phyloP scores from a whole-genome alignment of 2,329 filamentous ascomycete species.

The Cladosporium sp. region DNA sequence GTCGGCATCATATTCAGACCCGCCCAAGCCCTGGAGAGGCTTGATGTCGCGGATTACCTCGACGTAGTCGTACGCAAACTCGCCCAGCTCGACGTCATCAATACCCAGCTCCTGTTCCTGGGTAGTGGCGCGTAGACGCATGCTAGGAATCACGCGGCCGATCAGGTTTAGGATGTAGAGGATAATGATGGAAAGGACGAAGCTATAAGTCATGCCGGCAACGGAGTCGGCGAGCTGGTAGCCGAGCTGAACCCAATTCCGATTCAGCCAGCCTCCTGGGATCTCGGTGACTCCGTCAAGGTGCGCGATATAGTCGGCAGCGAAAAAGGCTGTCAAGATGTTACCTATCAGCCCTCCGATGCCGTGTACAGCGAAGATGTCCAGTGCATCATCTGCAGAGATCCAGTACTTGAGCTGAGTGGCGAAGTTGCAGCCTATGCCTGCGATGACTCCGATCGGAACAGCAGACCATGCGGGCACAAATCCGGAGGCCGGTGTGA shows the following conservation, averaged over 20 bases:
- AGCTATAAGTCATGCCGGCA: slow-evolving; percentile 72
- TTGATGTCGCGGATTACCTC: slow-evolving; percentile 70
- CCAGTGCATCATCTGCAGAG: slow-evolving; percentile 75
- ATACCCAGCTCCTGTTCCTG: slow-evolving; percentile 81
- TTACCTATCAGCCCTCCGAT: slow-evolving; percentile 77
- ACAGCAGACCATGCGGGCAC: slow-evolving; percentile 83
- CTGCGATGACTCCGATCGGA: slow-evolving; percentile 72
- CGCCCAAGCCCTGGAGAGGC: slow-evolving; percentile 14
- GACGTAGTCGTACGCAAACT: slow-evolving; percentile 94
- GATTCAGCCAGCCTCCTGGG: slow-evolving; percentile 75
- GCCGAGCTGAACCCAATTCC: slow-evolving; percentile 75
- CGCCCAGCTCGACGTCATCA: slow-evolving; percentile 85
- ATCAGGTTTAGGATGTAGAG: slow-evolving; percentile 57
- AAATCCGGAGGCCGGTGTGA: slow-evolving; percentile 82
- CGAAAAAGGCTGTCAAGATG: slow-evolving; percentile 75
- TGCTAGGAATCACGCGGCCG: slow-evolving; percentile 72
- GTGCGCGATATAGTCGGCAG: slow-evolving; percentile 76
- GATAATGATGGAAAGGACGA: slow-evolving; percentile 71
- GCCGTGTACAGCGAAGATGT: slow-evolving; percentile 82
- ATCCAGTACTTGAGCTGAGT: slow-evolving; percentile 87
- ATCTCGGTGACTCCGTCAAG: slow-evolving; percentile 69
- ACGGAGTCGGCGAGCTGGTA: slow-evolving; percentile 82
- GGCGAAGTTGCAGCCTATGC: slow-evolving; percentile 77
- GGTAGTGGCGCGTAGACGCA: slow-evolving; percentile 68
- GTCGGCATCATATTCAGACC: slow-evolving; percentile 6